Conservation (phyloP, 805 yeast species). For the Danielia oregonensis region DNA sequence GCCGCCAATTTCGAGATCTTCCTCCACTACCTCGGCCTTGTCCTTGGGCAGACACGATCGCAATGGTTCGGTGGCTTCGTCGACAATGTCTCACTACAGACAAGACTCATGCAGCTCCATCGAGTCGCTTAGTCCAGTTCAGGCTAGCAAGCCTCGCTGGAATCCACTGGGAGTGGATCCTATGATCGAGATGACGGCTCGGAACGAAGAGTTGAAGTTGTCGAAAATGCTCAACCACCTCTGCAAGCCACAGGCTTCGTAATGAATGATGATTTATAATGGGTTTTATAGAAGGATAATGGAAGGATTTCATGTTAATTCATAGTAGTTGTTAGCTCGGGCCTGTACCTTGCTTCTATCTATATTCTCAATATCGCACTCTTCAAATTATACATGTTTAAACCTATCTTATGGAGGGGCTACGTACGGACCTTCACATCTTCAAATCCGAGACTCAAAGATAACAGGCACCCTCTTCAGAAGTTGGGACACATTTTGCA, state of each 20-base stretch:
- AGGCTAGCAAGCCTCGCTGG: constrained; percentile 3
- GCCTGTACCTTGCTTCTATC: too few relatives aligned
- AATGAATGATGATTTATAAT: constrained; percentile 1
- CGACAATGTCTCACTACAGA: constrained; percentile 15
- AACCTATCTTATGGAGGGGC: too few relatives aligned
- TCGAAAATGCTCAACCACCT: constrained; percentile 11
- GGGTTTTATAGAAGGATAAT: not conserved
- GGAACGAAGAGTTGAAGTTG: constrained; percentile 13
- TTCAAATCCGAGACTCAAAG: too few relatives aligned
- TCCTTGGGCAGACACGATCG: constrained; percentile 12
- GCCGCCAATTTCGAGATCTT: constrained; percentile 12
- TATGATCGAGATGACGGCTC: constrained; percentile 12
- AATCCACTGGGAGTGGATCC: constrained; percentile 9
- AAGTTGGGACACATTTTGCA: constrained; percentile 30
- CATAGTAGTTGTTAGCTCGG: too few relatives aligned
- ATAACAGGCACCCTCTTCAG: constrained; percentile 24
- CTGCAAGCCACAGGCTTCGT: constrained; percentile 4
- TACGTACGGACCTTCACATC: too few relatives aligned
- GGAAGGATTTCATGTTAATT: too few relatives aligned
- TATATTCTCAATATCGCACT: too few relatives aligned
- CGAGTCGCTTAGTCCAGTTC: constrained; percentile 13
- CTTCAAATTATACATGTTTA: too few relatives aligned
- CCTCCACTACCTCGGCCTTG: constrained; percentile 14
- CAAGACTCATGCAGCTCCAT: constrained; percentile 20
- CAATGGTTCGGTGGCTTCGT: constrained; percentile 3